Conservation (phyloP, 345 rosid genomes). For the Brassica rapa region DNA sequence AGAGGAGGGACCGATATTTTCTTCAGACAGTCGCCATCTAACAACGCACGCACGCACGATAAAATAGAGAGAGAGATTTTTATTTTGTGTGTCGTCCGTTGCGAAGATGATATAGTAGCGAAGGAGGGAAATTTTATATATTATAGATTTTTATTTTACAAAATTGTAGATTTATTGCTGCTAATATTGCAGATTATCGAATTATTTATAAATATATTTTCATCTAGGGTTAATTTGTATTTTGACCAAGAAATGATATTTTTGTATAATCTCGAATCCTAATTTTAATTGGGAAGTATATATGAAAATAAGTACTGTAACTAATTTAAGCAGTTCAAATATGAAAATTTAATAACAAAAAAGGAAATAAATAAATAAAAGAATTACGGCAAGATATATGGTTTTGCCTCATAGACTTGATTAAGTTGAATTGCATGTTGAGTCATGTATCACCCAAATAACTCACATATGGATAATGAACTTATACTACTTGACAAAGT, state of each 20-base stretch:
- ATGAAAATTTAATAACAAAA: background rate
- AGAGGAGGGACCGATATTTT: slow-evolving; percentile 2
- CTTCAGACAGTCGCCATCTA: slow-evolving; percentile 36
- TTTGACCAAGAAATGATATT: background rate
- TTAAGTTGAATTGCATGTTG: background rate
- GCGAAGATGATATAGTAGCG: slow-evolving; percentile 21
- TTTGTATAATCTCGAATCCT: background rate
- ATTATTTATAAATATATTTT: background rate
- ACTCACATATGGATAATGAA: background rate
- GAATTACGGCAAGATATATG: background rate
- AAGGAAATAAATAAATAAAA: background rate
- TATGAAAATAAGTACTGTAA: background rate
- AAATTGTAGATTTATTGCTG: background rate
- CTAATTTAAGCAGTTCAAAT: background rate
- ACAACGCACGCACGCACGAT: slow-evolving; percentile 10
- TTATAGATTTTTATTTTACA: background rate
- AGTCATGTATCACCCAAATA: background rate
- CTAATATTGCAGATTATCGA: background rate
- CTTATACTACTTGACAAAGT: background rate
- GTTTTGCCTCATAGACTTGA: background rate
- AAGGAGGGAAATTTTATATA: slow-evolving; percentile 38
- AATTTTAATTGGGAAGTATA: background rate
- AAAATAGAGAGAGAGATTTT: slow-evolving; percentile 1
- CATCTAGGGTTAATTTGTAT: background rate
- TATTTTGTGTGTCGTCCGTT: slow-evolving; percentile 4